Base-by-base conservation (phyloP, 192 early-diverging fungal species). In the Mortierella hygrophila region DNA sequence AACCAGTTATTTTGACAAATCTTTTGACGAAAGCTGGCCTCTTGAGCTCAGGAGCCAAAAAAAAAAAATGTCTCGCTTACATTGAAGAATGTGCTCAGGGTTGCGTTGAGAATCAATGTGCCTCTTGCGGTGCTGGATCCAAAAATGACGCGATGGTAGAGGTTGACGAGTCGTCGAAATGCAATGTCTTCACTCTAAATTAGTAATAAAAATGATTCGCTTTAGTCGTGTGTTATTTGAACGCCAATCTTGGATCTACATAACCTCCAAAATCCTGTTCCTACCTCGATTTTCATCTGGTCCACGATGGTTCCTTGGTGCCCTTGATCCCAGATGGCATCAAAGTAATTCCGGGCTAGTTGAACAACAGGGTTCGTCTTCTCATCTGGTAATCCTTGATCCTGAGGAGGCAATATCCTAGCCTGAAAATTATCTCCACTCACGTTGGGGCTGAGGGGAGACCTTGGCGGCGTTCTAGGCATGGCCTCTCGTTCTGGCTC, bases 41-140 rank as follows among this genome's bases (percentile, higher is more conserved):
- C 26, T 10, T 41, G 18, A 72, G 18, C 1, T 54, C 49, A 20
- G 23, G 13, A 16, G 49, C 23, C 20, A 9, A 26, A 71, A 26
- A 11, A 65, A 9, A 26, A 71, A 26, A 11, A 65, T 13, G 6
- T 15, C 9, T 9, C 13, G 10, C 89, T 37, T 85, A 89, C 89
- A 52, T 54, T 76, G 73, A 92, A 92, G 32, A 93, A 82, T 16
- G 80, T 83, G 26, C 79, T 80, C 21, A 92, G 72, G 4, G 92
- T 91, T 38, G 82, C 82, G 6, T 76, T 81, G 5, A 91, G 83
- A 60, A 92, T 89, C 23, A 81, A 74, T 11, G 74, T 44, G 18
- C 89, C 80, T 41, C 87, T 90, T 2, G 57, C 26, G 4, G 46
- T 76, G 21, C 21, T 32, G 6, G 82, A 72, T 18, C 86, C 85